Evolutionary conservation across 257 asterid genomes (phyloP).

Genomic region (Solanum rostratum): DNA sequence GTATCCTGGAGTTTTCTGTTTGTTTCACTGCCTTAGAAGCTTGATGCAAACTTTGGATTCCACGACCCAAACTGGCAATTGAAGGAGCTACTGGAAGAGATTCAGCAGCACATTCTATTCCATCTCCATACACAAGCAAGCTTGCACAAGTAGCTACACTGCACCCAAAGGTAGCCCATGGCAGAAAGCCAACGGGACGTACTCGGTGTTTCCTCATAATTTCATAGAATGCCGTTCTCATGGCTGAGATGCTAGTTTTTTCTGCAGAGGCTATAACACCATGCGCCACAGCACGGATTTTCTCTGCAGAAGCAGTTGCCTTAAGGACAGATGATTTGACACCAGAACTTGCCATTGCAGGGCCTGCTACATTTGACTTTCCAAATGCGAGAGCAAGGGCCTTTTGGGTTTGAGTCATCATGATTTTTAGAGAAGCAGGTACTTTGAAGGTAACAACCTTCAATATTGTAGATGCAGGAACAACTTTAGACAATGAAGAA

Average conservation of each 20-base stretch:
- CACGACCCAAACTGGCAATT: conserved; percentile 90
- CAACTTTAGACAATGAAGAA: conserved; percentile 66
- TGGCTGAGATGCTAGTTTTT: conserved; percentile 81
- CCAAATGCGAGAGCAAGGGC: conserved; percentile 41
- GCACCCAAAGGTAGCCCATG: conserved; percentile 84
- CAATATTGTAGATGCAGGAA: conserved; percentile 60
- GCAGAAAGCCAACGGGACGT: conserved; percentile 42
- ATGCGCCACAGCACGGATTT: conserved; percentile 63
- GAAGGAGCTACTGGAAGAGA: conserved; percentile 79
- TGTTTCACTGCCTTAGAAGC: conserved; percentile 50
- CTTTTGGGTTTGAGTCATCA: conserved; percentile 57
- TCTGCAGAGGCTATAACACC: conserved; percentile 75
- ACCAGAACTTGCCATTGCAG: conserved; percentile 42
- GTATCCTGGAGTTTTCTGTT: conserved; percentile 55
- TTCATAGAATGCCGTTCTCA: conserved; percentile 75
- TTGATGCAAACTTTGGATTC: conserved; percentile 57
- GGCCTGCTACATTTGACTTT: conserved; percentile 43
- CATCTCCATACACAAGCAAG: conserved; percentile 69
- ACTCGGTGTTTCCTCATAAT: conserved; percentile 72
- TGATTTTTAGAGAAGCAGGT: conserved; percentile 60
- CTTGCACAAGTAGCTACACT: conserved; percentile 78
- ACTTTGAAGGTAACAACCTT: conserved; percentile 53
- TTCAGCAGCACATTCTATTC: conserved; percentile 88
- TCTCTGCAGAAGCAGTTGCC: conserved; percentile 66
- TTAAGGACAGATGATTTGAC: conserved; percentile 42